Conservation (phyloP, 1,139 yeast genomes). For the Geotrichum aggregatum region DNA sequence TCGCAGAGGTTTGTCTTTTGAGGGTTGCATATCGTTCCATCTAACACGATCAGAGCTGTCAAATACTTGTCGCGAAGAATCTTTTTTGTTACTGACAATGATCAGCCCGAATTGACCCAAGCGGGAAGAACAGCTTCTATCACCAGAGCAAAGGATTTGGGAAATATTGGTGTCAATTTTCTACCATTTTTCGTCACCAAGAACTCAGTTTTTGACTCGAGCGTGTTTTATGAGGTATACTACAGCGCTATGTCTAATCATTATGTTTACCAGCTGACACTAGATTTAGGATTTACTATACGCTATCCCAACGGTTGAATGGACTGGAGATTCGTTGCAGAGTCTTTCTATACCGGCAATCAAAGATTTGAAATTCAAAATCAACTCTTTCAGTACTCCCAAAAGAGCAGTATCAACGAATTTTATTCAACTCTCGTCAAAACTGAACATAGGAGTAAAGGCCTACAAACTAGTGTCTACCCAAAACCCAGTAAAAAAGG, state of each 20-base stretch:
- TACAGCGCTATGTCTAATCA: too few species aligned
- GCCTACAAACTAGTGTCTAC: slow-evolving; percentile 65
- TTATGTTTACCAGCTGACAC: too few species aligned
- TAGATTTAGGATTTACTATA: slow-evolving; percentile 15
- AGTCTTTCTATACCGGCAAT: slow-evolving; percentile 9
- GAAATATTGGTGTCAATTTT: slow-evolving; percentile 9
- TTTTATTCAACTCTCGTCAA: slow-evolving; percentile 50
- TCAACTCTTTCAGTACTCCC: slow-evolving; percentile 40
- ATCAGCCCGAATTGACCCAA: slow-evolving; percentile 45
- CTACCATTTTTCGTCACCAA: slow-evolving; percentile 14
- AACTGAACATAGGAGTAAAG: slow-evolving; percentile 58
- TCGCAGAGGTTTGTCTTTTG: slow-evolving; percentile 16
- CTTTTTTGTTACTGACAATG: slow-evolving; percentile 59
- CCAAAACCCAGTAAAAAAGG: slow-evolving; percentile 47
- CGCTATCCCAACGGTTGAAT: slow-evolving; percentile 10
- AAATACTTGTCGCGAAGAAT: slow-evolving; percentile 36
- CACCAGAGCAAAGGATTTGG: slow-evolving; percentile 54
- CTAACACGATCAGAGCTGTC: slow-evolving; percentile 21
- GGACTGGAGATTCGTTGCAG: slow-evolving; percentile 4
- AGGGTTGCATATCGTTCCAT: slow-evolving; percentile 10
- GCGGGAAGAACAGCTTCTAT: slow-evolving; percentile 46
- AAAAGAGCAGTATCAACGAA: slow-evolving; percentile 61
- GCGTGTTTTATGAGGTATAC: slow-evolving; percentile 17
- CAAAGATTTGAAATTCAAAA: slow-evolving; percentile 1
- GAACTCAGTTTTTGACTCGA: slow-evolving; percentile 12